Percentiles rank a stretch among this genome's conserved stretches.
phyloP scores from a whole-genome alignment of 2,329 filamentous ascomycete species.

The Dryadomyces sulphureus region DNA sequence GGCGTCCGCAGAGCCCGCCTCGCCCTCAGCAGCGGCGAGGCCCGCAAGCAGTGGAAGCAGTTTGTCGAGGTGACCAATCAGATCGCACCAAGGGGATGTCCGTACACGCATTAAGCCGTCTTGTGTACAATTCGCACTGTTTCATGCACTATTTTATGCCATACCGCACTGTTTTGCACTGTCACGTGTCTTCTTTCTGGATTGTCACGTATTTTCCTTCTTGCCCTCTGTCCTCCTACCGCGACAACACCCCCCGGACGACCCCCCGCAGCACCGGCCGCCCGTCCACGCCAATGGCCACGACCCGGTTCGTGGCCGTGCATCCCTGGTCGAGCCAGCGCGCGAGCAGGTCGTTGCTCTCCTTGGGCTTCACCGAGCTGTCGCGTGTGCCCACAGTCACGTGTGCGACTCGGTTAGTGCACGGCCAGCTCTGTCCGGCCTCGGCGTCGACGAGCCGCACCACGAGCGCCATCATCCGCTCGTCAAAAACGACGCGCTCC shows the following conservation, averaged over 20 bases:
- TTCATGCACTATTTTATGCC: too few species aligned
- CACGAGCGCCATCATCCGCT: slow-evolving; percentile 81
- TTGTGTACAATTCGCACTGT: too few species aligned
- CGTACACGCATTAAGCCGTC: too few species aligned
- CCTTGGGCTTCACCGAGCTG: slow-evolving; percentile 68
- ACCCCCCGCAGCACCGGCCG: slow-evolving; percentile 31
- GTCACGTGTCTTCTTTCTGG: neutral
- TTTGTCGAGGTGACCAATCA: slow-evolving; percentile 74
- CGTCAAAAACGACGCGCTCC: slow-evolving; percentile 67
- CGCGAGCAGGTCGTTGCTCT: slow-evolving; percentile 75
- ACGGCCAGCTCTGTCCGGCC: slow-evolving; percentile 39
- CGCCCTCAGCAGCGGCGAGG: slow-evolving; percentile 75
- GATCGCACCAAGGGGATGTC: neutral
- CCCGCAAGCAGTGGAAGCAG: slow-evolving; percentile 65
- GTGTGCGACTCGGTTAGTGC: slow-evolving; percentile 66
- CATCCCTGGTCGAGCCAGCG: slow-evolving; percentile 52
- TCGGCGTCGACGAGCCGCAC: slow-evolving; percentile 48
- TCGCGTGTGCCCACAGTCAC: slow-evolving; percentile 78
- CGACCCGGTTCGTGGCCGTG: slow-evolving; percentile 26
- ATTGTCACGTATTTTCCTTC: neutral
- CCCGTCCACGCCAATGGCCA: slow-evolving; percentile 33
- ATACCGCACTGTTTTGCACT: neutral
- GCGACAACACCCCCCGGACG: slow-evolving; percentile 31
- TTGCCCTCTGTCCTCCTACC: neutral
- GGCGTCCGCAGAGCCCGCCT: slow-evolving; percentile 75